Percentiles rank a stretch among this genome's conserved stretches.
These are phyloP conservation scores for Penicillium occitanis DNA, from an alignment of 2,329 filamentous ascomycete genomes.

Conservation along the genomic window DNA sequence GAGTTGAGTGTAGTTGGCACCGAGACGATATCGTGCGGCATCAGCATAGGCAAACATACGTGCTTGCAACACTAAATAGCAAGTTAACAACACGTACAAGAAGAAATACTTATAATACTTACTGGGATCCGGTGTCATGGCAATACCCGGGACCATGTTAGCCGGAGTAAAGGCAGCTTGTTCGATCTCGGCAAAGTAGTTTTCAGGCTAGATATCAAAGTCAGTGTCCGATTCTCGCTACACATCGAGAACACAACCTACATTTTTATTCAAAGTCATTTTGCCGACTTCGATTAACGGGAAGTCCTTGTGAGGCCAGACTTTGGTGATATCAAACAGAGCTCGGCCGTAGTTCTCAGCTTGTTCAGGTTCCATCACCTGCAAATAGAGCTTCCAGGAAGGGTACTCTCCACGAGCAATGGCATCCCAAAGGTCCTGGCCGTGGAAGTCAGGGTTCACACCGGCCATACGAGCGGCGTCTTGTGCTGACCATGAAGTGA, in stretches of 20 bases:
- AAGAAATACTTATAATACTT: background rate
- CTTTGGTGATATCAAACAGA: slow-evolving; percentile 21
- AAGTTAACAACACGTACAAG: background rate
- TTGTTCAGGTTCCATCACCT: slow-evolving; percentile 23
- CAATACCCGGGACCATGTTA: slow-evolving; percentile 16
- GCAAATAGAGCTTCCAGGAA: slow-evolving; percentile 23
- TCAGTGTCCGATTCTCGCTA: background rate
- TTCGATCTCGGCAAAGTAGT: slow-evolving; percentile 24
- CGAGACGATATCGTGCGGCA: slow-evolving; percentile 23
- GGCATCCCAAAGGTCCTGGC: slow-evolving; percentile 18
- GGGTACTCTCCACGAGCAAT: slow-evolving; percentile 19
- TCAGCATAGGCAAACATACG: slow-evolving; percentile 25
- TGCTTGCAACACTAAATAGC: slow-evolving; percentile 22
- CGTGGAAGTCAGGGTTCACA: slow-evolving; percentile 20
- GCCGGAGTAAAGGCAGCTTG: slow-evolving; percentile 18
- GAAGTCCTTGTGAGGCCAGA: slow-evolving; percentile 15
- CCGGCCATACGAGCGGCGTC: slow-evolving; percentile 17
- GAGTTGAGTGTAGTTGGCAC: slow-evolving; percentile 23
- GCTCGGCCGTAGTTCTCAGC: slow-evolving; percentile 17
- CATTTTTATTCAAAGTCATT: slow-evolving; percentile 24
- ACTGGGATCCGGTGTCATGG: slow-evolving; percentile 19
- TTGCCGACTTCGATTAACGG: slow-evolving; percentile 22
- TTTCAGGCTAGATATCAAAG: slow-evolving; percentile 2
- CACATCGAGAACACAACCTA: background rate
- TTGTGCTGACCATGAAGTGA: slow-evolving; percentile 53